Evolutionary conservation across 768 basidiomycete species (phyloP).

Genomic region (Podaxis sp.): DNA sequence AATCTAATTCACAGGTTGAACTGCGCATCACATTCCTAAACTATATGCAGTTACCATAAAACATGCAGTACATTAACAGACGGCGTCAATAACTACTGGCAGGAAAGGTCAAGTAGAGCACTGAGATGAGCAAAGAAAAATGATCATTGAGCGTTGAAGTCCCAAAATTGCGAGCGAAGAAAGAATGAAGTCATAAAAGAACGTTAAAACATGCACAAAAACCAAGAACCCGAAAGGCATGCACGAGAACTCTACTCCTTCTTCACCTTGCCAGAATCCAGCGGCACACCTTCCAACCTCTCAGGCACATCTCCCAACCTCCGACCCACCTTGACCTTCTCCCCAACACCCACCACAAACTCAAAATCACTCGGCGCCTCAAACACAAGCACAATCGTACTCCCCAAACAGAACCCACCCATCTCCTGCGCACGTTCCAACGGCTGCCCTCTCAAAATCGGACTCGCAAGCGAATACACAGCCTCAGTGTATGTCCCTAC

Average conservation of each 20-base stretch:
- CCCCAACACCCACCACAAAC: conserved; percentile 72
- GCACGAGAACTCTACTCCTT: not conserved
- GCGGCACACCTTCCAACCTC: conserved; percentile 26
- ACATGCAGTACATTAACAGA: not conserved
- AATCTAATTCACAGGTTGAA: not conserved
- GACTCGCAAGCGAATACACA: conserved; percentile 81
- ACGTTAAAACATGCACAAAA: not conserved
- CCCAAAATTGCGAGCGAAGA: not conserved
- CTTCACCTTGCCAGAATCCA: not conserved
- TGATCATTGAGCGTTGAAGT: not conserved
- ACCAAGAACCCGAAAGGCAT: not conserved
- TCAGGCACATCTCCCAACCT: conserved; percentile 59
- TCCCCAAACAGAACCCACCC: conserved; percentile 95
- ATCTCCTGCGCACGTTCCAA: conserved; percentile 88
- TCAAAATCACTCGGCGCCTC: conserved; percentile 87
- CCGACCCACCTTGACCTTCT: conserved; percentile 88
- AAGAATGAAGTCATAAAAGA: not conserved
- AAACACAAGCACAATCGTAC: conserved; percentile 95
- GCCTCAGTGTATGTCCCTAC: conserved; percentile 91
- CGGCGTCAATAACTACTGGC: not conserved
- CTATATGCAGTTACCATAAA: not conserved
- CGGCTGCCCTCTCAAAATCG: conserved; percentile 85
- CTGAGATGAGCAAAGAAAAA: not conserved
- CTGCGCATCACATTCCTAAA: not conserved
- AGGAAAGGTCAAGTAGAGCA: not conserved